These are phyloP conservation scores for Ambispora gerdemannii DNA, from an alignment of 192 early-diverging fungal species.

Conservation along the genomic window DNA sequence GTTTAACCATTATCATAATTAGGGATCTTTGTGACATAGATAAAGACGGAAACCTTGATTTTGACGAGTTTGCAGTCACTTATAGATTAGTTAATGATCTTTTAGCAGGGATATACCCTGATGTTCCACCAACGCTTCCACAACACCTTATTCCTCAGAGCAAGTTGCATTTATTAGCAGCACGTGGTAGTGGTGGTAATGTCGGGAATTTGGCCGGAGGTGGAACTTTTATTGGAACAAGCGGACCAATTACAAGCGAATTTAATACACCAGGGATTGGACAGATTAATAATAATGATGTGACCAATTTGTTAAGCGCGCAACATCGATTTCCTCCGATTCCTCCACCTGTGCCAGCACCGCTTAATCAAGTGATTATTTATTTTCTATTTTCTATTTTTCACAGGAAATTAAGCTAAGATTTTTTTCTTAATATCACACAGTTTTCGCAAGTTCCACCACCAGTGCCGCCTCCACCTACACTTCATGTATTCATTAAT, in stretches of 20 bases:
- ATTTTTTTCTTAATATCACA: not conserved
- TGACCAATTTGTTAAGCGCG: too few relatives aligned
- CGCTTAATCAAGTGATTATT: not conserved
- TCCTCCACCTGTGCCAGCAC: not conserved
- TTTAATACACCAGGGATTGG: not conserved
- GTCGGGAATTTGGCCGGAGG: not conserved
- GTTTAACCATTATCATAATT: not conserved
- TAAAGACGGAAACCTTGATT: slow-evolving; percentile 75
- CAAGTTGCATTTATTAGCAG: slow-evolving; percentile 58
- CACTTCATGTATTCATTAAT: too few relatives aligned
- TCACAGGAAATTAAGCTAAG: not conserved
- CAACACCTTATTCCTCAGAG: slow-evolving; percentile 61
- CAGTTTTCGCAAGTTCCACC: slow-evolving; percentile 11
- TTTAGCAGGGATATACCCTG: slow-evolving; percentile 51
- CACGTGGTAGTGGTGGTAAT: slow-evolving; percentile 24
- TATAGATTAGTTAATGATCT: slow-evolving; percentile 72
- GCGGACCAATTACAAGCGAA: not conserved
- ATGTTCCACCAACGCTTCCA: slow-evolving; percentile 61
- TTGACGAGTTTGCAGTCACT: slow-evolving; percentile 81
- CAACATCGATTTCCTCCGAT: not conserved
- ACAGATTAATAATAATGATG: too few relatives aligned
- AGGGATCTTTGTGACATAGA: slow-evolving; percentile 82
- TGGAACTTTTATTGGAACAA: not conserved
- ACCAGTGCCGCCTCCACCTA: slow-evolving; percentile 22
- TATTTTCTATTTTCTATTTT: not conserved